A percentile compares a stretch with the other conserved stretches of the same genome.
These are phyloP conservation scores for Acacia concinna DNA, from an alignment of 331 rosid genomes.

Conservation along the genomic window DNA sequence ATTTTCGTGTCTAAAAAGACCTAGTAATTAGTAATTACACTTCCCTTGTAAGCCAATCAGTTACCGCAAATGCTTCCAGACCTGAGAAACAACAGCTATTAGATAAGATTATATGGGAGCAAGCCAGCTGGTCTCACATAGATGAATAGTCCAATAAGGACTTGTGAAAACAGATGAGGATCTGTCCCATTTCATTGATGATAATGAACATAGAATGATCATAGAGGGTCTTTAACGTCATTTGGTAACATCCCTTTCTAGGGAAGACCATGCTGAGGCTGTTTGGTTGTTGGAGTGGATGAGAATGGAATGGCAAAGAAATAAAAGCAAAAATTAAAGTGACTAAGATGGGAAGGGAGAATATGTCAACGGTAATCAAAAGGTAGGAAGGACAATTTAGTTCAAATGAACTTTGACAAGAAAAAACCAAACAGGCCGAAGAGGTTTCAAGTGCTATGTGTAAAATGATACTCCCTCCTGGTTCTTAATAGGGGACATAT, in stretches of 20 bases:
- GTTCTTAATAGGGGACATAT: no score
- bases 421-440: background rate
- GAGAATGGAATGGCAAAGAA: background rate
- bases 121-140: background rate
- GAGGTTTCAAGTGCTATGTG: background rate
- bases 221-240: background rate
- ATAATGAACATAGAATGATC: background rate
- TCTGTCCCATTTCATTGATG: background rate
- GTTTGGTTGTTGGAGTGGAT: background rate
- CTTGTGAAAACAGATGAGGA: background rate
- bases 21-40: slow-evolving; percentile 16
- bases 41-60: slow-evolving; percentile 28
- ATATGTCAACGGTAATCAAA: background rate
- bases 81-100: slow-evolving; percentile 12
- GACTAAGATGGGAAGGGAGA: background rate
- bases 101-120: background rate
- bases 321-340: no score
- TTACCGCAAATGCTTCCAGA: slow-evolving; percentile 24
- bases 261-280: background rate
- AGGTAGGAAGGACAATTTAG: background rate
- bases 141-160: background rate
- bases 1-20: slow-evolving; percentile 1
- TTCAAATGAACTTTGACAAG: background rate
- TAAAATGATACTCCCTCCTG: background rate
- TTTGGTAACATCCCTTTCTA: background rate